phyloP scores from a whole-genome alignment of 2,329 filamentous ascomycete genomes.

The Hypomyces rosellus region DNA sequence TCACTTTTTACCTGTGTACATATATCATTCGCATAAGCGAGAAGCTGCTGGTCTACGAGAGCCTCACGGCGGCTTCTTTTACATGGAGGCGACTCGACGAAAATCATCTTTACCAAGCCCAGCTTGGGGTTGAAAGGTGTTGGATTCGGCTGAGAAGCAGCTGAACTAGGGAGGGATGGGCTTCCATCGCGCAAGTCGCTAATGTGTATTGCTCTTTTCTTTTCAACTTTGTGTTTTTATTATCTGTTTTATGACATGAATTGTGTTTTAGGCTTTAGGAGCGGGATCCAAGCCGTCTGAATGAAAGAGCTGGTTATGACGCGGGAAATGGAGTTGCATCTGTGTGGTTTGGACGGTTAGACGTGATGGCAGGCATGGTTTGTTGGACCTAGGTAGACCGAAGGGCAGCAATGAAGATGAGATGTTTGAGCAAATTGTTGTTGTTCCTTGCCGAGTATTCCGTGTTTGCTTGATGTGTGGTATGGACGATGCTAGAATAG shows the following conservation, averaged over 20 bases:
- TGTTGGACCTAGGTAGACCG: no score
- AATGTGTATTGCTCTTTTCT: slow-evolving; percentile 17
- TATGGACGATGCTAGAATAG: no score
- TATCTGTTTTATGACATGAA: slow-evolving; percentile 9
- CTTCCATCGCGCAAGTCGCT: slow-evolving; percentile 16
- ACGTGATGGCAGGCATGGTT: no score
- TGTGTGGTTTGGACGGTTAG: background rate
- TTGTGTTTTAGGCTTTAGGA: background rate
- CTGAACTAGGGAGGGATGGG: slow-evolving; percentile 12
- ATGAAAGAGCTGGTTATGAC: background rate
- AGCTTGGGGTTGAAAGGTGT: background rate
- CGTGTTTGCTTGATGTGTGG: no score
- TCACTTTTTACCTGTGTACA: slow-evolving; percentile 14
- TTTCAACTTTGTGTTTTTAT: slow-evolving; percentile 16
- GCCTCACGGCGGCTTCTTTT: no score
- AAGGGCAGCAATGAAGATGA: no score
- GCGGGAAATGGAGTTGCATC: background rate
- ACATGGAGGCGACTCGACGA: background rate
- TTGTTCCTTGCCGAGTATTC: no score
- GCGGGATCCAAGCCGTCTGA: slow-evolving; percentile 19
- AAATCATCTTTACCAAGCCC: slow-evolving; percentile 4
- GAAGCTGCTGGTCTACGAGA: background rate
- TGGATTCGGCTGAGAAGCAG: background rate
- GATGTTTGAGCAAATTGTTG: no score
- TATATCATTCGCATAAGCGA: background rate